These are phyloP conservation scores for Diplosphaera chodatii DNA, from an alignment of 139 green algal genomes.

Conservation along the genomic window DNA sequence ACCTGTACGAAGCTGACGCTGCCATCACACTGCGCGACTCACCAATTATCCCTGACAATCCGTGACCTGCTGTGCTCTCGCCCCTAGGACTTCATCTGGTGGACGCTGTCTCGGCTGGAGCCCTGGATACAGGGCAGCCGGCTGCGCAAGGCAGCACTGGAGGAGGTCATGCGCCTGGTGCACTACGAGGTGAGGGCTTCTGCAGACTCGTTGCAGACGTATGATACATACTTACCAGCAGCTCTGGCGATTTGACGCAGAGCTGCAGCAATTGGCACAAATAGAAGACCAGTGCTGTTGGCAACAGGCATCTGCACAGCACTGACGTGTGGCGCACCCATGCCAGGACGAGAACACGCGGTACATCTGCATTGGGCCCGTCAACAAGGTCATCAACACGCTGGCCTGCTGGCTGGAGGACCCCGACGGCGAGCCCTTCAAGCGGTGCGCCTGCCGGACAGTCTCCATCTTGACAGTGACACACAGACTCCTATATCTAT, in stretches of 20 bases:
- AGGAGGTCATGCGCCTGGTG: conserved; percentile 85
- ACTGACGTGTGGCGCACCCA: not conserved
- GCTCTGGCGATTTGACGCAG: too few relatives aligned
- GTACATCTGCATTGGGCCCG: conserved; percentile 95
- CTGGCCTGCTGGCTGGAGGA: conserved; percentile 93
- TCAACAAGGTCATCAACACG: conserved; percentile 99
- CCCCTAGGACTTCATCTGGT: conserved; percentile 93
- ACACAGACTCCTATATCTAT: too few relatives aligned
- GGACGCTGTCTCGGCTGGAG: conserved; percentile 72
- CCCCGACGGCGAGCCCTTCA: conserved; percentile 68
- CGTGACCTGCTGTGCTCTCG: too few relatives aligned
- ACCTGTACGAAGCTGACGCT: too few relatives aligned
- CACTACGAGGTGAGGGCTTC: conserved; percentile 79
- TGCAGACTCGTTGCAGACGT: not conserved
- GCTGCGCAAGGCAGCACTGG: conserved; percentile 67
- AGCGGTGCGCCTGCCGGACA: too few relatives aligned
- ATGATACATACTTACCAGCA: too few relatives aligned
- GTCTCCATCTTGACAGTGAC: too few relatives aligned
- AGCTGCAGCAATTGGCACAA: too few relatives aligned
- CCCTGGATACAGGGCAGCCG: conserved; percentile 58
- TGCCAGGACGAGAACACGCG: conserved; percentile 93
- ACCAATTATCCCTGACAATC: not conserved
- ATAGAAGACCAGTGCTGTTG: too few relatives aligned
- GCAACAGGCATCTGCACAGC: not conserved
- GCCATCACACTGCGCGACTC: too few relatives aligned